Evolutionary conservation across 2,329 filamentous ascomycete species (phyloP).

Genomic region (Westerdykella aurantiaca): DNA sequence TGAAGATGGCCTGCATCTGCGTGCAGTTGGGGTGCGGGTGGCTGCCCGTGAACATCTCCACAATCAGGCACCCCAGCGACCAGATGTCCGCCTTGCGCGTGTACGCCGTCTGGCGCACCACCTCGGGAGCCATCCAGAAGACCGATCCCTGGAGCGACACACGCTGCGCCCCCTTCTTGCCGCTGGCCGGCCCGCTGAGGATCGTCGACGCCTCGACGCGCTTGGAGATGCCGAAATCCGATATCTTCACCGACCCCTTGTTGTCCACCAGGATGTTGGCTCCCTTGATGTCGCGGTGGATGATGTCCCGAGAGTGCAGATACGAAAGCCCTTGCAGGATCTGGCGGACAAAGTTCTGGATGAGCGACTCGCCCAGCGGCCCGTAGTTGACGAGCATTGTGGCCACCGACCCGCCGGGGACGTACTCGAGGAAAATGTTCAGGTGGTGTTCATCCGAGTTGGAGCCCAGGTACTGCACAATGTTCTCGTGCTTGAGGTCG

Average conservation of each 20-base stretch:
- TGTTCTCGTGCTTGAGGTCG: slow-evolving; percentile 91
- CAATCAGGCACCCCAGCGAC: slow-evolving; percentile 92
- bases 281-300: slow-evolving; percentile 97
- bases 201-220: slow-evolving; percentile 90
- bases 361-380: slow-evolving; percentile 84
- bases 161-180: slow-evolving; percentile 55
- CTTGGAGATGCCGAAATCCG: slow-evolving; percentile 97
- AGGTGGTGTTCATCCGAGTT: slow-evolving; percentile 85
- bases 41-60: slow-evolving; percentile 97
- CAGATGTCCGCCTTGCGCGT: slow-evolving; percentile 98
- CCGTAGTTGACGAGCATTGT: slow-evolving; percentile 99
- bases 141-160: slow-evolving; percentile 90
- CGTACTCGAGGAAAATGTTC: slow-evolving; percentile 99
- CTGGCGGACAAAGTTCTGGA: slow-evolving; percentile 93
- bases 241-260: slow-evolving; percentile 98
- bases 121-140: slow-evolving; percentile 99
- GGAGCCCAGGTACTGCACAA: slow-evolving; percentile 95
- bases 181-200: slow-evolving; percentile 44
- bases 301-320: slow-evolving; percentile 89
- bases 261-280: slow-evolving; percentile 99
- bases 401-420: slow-evolving; percentile 92
- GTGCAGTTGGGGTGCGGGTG: slow-evolving; percentile 97
- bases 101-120: slow-evolving; percentile 95
- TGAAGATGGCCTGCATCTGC: slow-evolving; percentile 97
- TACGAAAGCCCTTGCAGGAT: slow-evolving; percentile 91